Conservation (phyloP, 768 basidiomycete genomes). For the Podaxis sp. region DNA sequence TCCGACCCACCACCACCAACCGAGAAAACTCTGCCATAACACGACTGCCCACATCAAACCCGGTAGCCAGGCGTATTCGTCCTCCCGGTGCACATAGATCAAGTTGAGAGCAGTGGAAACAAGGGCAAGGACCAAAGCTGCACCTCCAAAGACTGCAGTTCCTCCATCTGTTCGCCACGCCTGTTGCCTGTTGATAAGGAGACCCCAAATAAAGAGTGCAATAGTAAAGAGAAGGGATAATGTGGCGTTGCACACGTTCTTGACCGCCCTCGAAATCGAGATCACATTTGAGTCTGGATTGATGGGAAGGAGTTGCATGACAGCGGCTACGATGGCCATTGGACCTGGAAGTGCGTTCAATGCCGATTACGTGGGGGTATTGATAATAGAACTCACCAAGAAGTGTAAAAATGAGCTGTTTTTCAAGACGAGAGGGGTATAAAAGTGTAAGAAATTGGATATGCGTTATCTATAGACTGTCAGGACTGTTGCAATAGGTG, state of each 20-base stretch:
- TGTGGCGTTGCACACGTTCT: slow-evolving; percentile 95
- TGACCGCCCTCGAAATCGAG: slow-evolving; percentile 67
- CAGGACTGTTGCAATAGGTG: neutral
- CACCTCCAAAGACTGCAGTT: slow-evolving; percentile 89
- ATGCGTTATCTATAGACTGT: slow-evolving; percentile 74
- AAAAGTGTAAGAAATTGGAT: slow-evolving; percentile 96
- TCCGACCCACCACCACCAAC: slow-evolving; percentile 99
- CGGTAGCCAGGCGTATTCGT: slow-evolving; percentile 91
- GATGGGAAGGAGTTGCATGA: slow-evolving; percentile 83
- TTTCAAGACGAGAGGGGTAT: slow-evolving; percentile 90
- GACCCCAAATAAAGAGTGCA: slow-evolving; percentile 91
- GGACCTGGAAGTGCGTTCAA: slow-evolving; percentile 50
- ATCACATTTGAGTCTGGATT: slow-evolving; percentile 40
- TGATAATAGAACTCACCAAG: slow-evolving; percentile 55
- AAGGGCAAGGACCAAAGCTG: slow-evolving; percentile 80
- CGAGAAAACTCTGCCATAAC: slow-evolving; percentile 95
- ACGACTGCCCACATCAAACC: slow-evolving; percentile 88
- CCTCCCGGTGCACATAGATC: slow-evolving; percentile 78
- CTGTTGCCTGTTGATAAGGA: slow-evolving; percentile 81
- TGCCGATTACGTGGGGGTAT: neutral
- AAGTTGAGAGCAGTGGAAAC: slow-evolving; percentile 86
- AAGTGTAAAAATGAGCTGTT: slow-evolving; percentile 78
- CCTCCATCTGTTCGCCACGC: slow-evolving; percentile 98
- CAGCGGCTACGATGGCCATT: slow-evolving; percentile 78
- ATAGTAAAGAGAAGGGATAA: slow-evolving; percentile 93